Conservation (phyloP, 2,329 filamentous ascomycete species). For the Colletotrichum sp. region DNA sequence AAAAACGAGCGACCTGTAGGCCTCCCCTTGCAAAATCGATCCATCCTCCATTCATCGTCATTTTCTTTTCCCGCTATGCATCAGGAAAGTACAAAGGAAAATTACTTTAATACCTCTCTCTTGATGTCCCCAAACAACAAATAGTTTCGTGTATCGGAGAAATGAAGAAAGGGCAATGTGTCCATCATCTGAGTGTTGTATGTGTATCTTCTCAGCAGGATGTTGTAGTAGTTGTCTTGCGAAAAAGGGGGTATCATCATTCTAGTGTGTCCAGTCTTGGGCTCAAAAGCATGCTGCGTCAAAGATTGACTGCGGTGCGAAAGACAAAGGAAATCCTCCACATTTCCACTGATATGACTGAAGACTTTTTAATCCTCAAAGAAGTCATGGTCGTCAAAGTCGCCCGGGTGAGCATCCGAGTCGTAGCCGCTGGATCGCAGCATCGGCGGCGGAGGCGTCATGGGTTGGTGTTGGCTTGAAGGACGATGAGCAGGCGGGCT, state of each 20-base stretch:
- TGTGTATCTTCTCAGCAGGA: background rate
- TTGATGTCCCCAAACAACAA: background rate
- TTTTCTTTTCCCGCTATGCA: background rate
- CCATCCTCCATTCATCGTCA: conserved; percentile 7
- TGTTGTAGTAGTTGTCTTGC: conserved; percentile 4
- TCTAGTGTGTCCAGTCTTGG: conserved; percentile 21
- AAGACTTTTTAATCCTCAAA: conserved; percentile 52
- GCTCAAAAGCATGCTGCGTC: conserved; percentile 14
- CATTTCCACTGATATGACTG: background rate
- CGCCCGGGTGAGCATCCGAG: conserved; percentile 62
- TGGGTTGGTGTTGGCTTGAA: conserved; percentile 45
- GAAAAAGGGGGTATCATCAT: conserved; percentile 46
- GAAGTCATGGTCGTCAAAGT: conserved; percentile 66
- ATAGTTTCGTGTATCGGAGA: background rate
- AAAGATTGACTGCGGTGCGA: conserved; percentile 15
- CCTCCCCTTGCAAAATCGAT: background rate
- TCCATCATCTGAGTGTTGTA: background rate
- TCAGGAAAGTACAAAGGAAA: conserved; percentile 13
- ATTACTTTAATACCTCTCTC: background rate
- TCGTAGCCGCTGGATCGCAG: conserved; percentile 65
- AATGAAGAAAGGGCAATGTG: background rate
- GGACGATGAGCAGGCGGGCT: conserved; percentile 49
- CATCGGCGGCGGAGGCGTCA: conserved; percentile 69
- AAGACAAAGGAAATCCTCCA: conserved; percentile 18
- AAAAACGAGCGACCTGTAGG: background rate